Evolutionary conservation across 345 rosid genomes (phyloP), one percentile per base, ranked within the genome.

Genomic region (Heritiera fomes): DNA sequence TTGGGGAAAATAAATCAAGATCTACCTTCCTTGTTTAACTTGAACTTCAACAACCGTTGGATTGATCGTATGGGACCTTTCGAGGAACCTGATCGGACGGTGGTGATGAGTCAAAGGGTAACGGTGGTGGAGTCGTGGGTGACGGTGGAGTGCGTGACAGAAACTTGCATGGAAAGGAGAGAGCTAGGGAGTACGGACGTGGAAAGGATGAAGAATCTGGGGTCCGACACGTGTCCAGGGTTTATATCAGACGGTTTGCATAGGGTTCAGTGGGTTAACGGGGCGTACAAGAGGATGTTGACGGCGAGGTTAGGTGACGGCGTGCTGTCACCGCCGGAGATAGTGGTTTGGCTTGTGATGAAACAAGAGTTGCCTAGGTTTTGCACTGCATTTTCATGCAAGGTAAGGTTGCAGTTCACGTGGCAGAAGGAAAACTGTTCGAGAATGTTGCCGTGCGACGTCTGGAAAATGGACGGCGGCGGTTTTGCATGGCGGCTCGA

Each of bases 401-500:
- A 84, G 82, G 98, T 87, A 72, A 89, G 85, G 81, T 59, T 91
- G 50, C 85, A 88, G 79, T 85, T 88, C 87, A 79, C 88, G 80
- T 89, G 89, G 89, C 83, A 75, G 77, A 82, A 85, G 40, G 83
- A 80, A 46, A 89, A 80, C 77, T 72, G 74, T 14, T 81, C 87
- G 12, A 80, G 80, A 77, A 84, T 83, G 83, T 84, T 85, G 77
- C 89, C 90, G 63, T 89, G 92, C 59, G 93, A 88, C 66, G 93
- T 76, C 64, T 87, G 90, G 91, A 85, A 81, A 81, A 80, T 88
- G 91, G 49, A 73, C 11, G 88, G 82, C 43, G 78, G 87, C 65
- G 88, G 90, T 61, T 85, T 85, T 84, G 93, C 89, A 80, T 90
- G 93, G 93, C 86, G 88, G 85, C 82, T 90, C 61, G 93, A 90